phyloP scores from a whole-genome alignment of 1,284 basidiomycete species.

The Gymnopus androsaceus region DNA sequence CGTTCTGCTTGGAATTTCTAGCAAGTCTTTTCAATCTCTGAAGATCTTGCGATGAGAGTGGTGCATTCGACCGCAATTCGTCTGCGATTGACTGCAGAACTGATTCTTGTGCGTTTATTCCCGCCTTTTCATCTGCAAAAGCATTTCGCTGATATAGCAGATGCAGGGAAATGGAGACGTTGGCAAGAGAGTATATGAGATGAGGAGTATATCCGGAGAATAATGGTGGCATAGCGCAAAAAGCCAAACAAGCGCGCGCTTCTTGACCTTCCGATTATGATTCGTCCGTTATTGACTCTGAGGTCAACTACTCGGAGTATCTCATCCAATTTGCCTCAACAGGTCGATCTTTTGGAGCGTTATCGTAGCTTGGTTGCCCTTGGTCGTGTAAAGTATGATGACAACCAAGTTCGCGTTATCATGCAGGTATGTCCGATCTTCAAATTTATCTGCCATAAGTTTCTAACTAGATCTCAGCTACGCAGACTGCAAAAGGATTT shows the following conservation, averaged over 20 bases:
- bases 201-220: slow-evolving; percentile 39
- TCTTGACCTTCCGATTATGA: too few species aligned
- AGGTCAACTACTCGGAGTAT: too few species aligned
- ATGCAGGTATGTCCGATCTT: slow-evolving; percentile 50
- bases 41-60: slow-evolving; percentile 51
- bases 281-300: too few species aligned
- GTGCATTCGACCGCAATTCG: slow-evolving; percentile 45
- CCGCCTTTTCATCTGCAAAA: slow-evolving; percentile 52
- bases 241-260: too few species aligned
- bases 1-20: slow-evolving; percentile 28
- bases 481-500: slow-evolving; percentile 48
- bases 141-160: slow-evolving; percentile 49
- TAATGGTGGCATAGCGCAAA: slow-evolving; percentile 11
- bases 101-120: slow-evolving; percentile 54
- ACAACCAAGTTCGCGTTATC: slow-evolving; percentile 66
- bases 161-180: slow-evolving; percentile 66
- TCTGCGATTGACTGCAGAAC: slow-evolving; percentile 56
- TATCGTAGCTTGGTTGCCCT: slow-evolving; percentile 48
- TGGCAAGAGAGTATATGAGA: slow-evolving; percentile 56
- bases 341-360: slow-evolving; percentile 46
- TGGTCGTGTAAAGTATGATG: slow-evolving; percentile 60
- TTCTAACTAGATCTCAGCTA: slow-evolving; percentile 35
- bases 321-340: slow-evolving; percentile 22
- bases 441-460: neutral
- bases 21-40: slow-evolving; percentile 49